Conservation (phyloP, 768 basidiomycete species). For the Artomyces pyxidatus region DNA sequence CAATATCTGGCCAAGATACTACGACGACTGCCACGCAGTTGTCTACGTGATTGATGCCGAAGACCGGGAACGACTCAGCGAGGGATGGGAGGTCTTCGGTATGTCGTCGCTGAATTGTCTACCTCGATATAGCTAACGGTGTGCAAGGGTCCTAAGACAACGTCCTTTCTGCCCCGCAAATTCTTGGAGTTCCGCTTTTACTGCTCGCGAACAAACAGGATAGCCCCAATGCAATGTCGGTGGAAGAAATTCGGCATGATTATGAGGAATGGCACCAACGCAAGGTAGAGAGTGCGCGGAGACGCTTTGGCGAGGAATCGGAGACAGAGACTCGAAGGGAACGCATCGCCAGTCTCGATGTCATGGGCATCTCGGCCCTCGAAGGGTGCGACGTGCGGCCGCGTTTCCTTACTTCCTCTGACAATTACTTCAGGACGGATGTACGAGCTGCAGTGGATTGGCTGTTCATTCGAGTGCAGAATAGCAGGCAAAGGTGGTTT, state of each 20-base stretch:
- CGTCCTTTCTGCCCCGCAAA: conserved; percentile 83
- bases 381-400: conserved; percentile 60
- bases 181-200: conserved; percentile 82
- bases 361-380: conserved; percentile 83
- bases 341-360: conserved; percentile 44
- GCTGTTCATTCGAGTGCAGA: conserved; percentile 91
- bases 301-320: conserved; percentile 32
- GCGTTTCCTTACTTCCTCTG: not conserved
- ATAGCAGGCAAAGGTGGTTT: conserved; percentile 57
- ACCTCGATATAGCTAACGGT: conserved; percentile 10
- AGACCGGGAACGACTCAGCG: conserved; percentile 80
- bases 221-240: conserved; percentile 66
- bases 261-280: conserved; percentile 83
- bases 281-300: conserved; percentile 59
- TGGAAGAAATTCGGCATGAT: conserved; percentile 84
- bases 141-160: conserved; percentile 44
- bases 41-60: conserved; percentile 93
- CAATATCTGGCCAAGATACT: conserved; percentile 91
- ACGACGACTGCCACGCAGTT: conserved; percentile 94
- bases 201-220: conserved; percentile 98
- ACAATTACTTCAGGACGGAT: conserved; percentile 53
- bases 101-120: conserved; percentile 22
- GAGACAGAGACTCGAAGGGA: conserved; percentile 24
- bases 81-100: conserved; percentile 99
- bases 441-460: conserved; percentile 88